Evolutionary conservation across 495 filamentous ascomycete species (phyloP).

Genomic region (Niebla homalea): DNA sequence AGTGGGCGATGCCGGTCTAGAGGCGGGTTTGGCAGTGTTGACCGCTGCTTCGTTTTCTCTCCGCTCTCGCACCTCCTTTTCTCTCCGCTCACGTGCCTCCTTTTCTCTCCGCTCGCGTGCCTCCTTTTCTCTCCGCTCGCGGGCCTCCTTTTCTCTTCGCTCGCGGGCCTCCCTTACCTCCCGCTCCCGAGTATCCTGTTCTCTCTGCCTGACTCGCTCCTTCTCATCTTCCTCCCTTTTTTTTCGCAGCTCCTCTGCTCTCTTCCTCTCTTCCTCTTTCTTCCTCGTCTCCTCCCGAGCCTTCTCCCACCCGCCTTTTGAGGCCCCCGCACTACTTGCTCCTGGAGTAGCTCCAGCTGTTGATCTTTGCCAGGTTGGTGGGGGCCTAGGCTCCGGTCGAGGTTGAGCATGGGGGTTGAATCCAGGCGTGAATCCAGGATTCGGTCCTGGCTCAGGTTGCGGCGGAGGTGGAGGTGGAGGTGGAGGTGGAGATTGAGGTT

Average conservation of each 20-base stretch:
- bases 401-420: conserved; percentile 14
- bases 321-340: conserved; percentile 17
- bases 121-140: conserved; percentile 31
- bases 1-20: conserved; percentile 23
- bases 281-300: conserved; percentile 55
- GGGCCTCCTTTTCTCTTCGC: conserved; percentile 35
- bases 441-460: conserved; percentile 1
- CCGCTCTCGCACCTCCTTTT: conserved; percentile 33
- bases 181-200: conserved; percentile 18
- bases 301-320: conserved; percentile 50
- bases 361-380: conserved; percentile 32
- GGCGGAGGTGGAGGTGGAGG: not conserved
- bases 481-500: conserved; percentile 10
- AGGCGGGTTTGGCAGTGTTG: conserved; percentile 9
- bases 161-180: conserved; percentile 30
- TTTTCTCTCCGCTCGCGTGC: conserved; percentile 33
- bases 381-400: conserved; percentile 17
- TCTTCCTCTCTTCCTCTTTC: conserved; percentile 48
- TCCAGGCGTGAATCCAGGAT: conserved; percentile 13
- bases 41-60: conserved; percentile 28
- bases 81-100: conserved; percentile 35
- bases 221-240: conserved; percentile 54
- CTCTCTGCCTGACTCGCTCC: conserved; percentile 24
- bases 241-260: conserved; percentile 34
- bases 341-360: conserved; percentile 19